A percentile compares a stretch with the other conserved stretches of the same genome.
These are phyloP conservation scores for Solanum sitiens DNA, from an alignment of 257 asterid genomes.

Conservation along the genomic window DNA sequence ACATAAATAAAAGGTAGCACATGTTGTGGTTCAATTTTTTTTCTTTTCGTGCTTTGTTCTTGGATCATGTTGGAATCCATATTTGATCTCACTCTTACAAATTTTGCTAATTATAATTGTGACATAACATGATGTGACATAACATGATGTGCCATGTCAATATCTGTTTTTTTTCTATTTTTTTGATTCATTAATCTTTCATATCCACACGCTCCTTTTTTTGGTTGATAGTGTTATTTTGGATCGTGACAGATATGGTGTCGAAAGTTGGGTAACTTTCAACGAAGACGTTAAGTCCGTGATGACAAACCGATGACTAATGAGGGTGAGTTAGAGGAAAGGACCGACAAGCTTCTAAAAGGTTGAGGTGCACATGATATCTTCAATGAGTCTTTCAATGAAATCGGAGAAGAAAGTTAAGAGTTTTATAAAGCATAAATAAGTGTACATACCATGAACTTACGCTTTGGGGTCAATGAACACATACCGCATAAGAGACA, in stretches of 20 bases:
- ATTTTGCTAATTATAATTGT: background rate
- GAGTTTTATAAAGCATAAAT: background rate
- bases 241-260: background rate
- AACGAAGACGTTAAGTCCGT: background rate
- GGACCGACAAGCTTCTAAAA: background rate
- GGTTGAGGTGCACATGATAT: background rate
- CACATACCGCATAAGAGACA: background rate
- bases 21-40: background rate
- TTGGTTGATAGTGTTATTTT: background rate
- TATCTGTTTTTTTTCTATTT: background rate
- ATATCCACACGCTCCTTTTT: background rate
- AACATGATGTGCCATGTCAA: slow-evolving; percentile 4
- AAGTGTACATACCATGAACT: background rate
- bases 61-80: background rate
- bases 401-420: background rate
- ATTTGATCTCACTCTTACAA: background rate
- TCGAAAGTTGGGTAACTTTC: background rate
- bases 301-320: background rate
- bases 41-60: background rate
- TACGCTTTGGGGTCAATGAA: background rate
- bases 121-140: slow-evolving; percentile 1
- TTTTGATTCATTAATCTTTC: background rate
- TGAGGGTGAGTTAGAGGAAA: background rate
- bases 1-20: background rate
- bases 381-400: background rate